Percentiles rank a stretch among this genome's conserved stretches.
These are phyloP conservation scores for Macroventuria anomochaeta DNA, from an alignment of 2,329 filamentous ascomycete genomes.

Conservation along the genomic window DNA sequence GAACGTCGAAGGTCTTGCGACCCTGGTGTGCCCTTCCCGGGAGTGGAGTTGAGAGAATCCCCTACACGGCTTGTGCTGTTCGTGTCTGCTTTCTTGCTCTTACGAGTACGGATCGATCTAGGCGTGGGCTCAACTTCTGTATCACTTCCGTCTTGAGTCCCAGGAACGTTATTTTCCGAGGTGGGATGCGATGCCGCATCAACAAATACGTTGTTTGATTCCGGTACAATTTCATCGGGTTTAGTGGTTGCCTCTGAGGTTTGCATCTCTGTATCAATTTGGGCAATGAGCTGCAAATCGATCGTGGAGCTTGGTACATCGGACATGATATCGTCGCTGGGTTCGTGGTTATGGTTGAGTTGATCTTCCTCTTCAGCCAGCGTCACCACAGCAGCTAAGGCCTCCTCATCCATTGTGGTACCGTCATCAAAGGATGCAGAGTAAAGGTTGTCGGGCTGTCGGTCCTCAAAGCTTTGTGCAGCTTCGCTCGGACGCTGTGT, in stretches of 20 bases:
- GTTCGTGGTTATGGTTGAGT: conserved; percentile 1
- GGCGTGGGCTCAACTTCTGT: conserved; percentile 35
- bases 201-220: conserved; percentile 32
- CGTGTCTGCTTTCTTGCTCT: conserved; percentile 19
- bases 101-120: conserved; percentile 5
- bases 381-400: conserved; percentile 23
- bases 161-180: neutral
- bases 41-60: conserved; percentile 45
- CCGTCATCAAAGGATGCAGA: conserved; percentile 42
- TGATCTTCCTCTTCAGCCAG: conserved; percentile 7
- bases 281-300: conserved; percentile 44
- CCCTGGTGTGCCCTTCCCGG: conserved; percentile 27
- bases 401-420: conserved; percentile 42
- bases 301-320: conserved; percentile 41
- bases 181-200: conserved; percentile 31
- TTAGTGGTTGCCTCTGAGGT: conserved; percentile 14
- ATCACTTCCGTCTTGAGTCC: conserved; percentile 21
- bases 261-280: conserved; percentile 45
- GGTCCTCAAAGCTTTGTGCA: conserved; percentile 27
- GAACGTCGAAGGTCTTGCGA: conserved; percentile 34
- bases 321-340: conserved; percentile 25
- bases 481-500: conserved; percentile 7
- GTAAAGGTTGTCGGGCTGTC: conserved; percentile 22
- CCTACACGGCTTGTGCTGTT: conserved; percentile 43
- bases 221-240: conserved; percentile 14